A percentile compares a stretch with the other conserved stretches of the same genome.
These are phyloP conservation scores for Prunus kanzakura DNA, from an alignment of 306 rosid species.

Conservation along the genomic window DNA sequence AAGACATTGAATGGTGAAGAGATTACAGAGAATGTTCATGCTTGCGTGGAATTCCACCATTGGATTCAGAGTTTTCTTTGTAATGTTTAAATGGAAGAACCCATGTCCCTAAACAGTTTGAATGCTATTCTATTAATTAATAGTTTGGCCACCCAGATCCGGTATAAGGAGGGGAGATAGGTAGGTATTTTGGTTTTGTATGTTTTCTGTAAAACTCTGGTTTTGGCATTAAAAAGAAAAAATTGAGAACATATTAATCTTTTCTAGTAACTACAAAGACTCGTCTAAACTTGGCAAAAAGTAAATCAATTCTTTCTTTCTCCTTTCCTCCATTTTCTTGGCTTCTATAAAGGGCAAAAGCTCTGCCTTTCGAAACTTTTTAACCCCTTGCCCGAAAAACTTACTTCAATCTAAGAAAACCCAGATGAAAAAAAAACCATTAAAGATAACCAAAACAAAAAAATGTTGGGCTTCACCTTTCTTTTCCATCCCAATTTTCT, in stretches of 20 bases:
- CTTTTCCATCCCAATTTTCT: slow-evolving; percentile 14
- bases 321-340: background rate
- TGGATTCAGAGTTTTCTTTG: slow-evolving; percentile 15
- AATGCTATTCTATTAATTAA: slow-evolving; percentile 6
- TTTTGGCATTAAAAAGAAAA: background rate
- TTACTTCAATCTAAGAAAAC: slow-evolving; percentile 5
- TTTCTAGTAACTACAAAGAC: background rate
- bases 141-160: too few relatives aligned
- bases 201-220: background rate
- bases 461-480: background rate
- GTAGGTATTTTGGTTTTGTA: background rate
- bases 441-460: background rate
- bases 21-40: slow-evolving; percentile 36
- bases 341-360: background rate
- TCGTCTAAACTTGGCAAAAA: background rate
- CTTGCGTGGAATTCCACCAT: slow-evolving; percentile 37
- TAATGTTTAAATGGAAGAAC: background rate
- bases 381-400: background rate
- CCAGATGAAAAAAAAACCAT: background rate
- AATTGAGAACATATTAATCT: background rate
- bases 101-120: background rate
- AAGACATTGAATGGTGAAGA: slow-evolving; percentile 8
- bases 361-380: background rate
- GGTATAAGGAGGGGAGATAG: too few relatives aligned
- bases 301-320: background rate